These are phyloP conservation scores for Noccaea bulbosa DNA, from an alignment of 345 rosid genomes.

Conservation along the genomic window DNA sequence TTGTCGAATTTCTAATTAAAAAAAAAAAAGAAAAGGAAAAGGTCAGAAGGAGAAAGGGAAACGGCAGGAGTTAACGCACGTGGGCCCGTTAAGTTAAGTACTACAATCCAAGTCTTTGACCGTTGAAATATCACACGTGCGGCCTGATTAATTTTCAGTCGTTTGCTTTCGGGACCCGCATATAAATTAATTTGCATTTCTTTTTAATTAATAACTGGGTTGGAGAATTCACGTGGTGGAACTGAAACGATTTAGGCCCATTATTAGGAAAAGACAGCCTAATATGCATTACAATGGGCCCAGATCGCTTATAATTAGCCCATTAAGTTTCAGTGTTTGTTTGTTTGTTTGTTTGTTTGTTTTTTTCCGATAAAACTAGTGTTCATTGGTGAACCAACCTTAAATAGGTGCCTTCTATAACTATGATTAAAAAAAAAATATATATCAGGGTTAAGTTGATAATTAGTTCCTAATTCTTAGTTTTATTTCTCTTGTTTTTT, in stretches of 20 bases:
- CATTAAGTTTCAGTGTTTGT: too few relatives aligned
- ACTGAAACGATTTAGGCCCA: neutral
- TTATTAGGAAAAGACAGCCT: constrained; percentile 1
- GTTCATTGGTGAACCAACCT: too few relatives aligned
- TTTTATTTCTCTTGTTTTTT: neutral
- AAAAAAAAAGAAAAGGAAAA: neutral
- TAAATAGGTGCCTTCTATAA: too few relatives aligned
- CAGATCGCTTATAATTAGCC: too few relatives aligned
- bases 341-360: too few relatives aligned
- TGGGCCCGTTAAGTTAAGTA: constrained; percentile 27
- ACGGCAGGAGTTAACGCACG: constrained; percentile 35
- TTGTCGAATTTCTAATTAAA: constrained; percentile 8
- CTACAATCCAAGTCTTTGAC: constrained; percentile 41
- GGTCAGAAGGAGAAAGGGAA: neutral
- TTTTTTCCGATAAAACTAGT: too few relatives aligned
- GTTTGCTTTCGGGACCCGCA: constrained; percentile 6
- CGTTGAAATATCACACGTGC: constrained; percentile 32
- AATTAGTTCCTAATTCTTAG: neutral
- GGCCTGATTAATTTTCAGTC: neutral
- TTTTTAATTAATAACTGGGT: neutral
- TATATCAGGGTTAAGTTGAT: too few relatives aligned
- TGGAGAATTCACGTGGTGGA: neutral
- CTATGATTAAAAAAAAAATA: too few relatives aligned
- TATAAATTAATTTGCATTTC: neutral
- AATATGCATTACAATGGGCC: constrained; percentile 2